phyloP scores from a whole-genome alignment of 345 rosid species.

The Citrus hindsii region DNA sequence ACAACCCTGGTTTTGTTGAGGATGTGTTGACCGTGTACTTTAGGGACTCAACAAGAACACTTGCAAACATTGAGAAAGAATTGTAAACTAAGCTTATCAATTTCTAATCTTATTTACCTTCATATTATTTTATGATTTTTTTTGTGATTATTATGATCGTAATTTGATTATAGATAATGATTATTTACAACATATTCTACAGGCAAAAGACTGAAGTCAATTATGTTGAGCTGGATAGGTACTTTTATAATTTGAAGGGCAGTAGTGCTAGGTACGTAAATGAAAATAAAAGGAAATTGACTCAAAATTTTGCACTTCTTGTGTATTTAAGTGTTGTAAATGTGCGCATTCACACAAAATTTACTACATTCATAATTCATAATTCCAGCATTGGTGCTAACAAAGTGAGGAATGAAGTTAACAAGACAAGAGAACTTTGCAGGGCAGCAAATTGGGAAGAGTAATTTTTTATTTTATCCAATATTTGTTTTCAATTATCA shows the following conservation, averaged over 20 bases:
- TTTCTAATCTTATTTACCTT: not conserved
- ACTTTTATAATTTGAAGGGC: constrained; percentile 22
- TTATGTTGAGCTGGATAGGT: constrained; percentile 1
- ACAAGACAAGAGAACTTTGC: not conserved
- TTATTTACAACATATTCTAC: not conserved
- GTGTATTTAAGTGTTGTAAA: no score
- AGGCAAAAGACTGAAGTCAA: constrained; percentile 23
- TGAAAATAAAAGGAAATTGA: not conserved
- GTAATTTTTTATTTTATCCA: constrained; percentile 14
- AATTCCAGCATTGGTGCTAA: constrained; percentile 29
- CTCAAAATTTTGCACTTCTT: not conserved
- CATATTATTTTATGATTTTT: not conserved
- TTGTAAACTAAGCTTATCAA: constrained; percentile 18
- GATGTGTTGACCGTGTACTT: constrained; percentile 24
- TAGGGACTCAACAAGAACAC: constrained; percentile 12
- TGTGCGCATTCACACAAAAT: no score
- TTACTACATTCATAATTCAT: not conserved
- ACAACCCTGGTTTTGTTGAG: constrained; percentile 26
- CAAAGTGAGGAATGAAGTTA: constrained; percentile 15
- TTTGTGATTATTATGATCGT: not conserved
- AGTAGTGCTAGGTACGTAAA: constrained; percentile 21
- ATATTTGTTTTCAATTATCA: not conserved
- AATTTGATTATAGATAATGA: not conserved
- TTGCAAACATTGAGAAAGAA: constrained; percentile 11
- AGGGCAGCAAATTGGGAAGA: constrained; percentile 10